Base-by-base conservation (phyloP, 176 grass and related monocot genomes). In the Aegilops bicornis region DNA sequence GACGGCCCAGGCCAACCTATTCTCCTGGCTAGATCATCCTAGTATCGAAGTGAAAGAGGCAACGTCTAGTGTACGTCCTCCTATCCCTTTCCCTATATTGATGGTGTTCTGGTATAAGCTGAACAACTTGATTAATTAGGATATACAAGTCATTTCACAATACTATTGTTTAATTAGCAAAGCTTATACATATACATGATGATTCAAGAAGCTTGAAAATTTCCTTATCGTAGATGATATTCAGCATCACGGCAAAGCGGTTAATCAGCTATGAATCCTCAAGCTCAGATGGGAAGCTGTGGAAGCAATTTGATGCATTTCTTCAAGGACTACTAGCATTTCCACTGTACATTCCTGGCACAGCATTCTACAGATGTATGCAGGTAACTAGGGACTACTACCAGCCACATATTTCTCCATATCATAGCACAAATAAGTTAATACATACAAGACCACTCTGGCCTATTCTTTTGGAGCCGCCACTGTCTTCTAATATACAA, bases 211-310 rank as follows among this genome's bases (percentile, higher is more conserved):
- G 6, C 15, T 52, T 4, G 1, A 16, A 16, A 52, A 16, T 52
- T 52, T 5, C 39, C 5, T 52, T 52, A 52, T 52, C 14, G 4
- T 52, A 94, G 90, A 95, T 95, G 93, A 89, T 95, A 72, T 95
- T 95, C 42, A 79, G 82, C 15, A 59, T 90, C 7, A 88, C 88
- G 30, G 93, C 88, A 24, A 95, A 90, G 75, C 90, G 79, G 73
- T 37, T 92, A 64, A 95, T 95, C 20, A 78, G 87, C 77, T 89
- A 92, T 10, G 87, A 95, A 5, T 69, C 87, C 7, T 15, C 37
- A 1, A 36, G 52, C 22, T 71, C 88, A 14, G 52, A 40, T 3
- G 93, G 82, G 1, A 86, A 75, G 54, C 17, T 95, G 47, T 86
- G 90, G 91, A 80, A 79, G 6, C 75, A 79, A 27, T 95, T 85